phyloP scores from a whole-genome alignment of 2,329 filamentous ascomycete genomes.

The Fusarium sp. region DNA sequence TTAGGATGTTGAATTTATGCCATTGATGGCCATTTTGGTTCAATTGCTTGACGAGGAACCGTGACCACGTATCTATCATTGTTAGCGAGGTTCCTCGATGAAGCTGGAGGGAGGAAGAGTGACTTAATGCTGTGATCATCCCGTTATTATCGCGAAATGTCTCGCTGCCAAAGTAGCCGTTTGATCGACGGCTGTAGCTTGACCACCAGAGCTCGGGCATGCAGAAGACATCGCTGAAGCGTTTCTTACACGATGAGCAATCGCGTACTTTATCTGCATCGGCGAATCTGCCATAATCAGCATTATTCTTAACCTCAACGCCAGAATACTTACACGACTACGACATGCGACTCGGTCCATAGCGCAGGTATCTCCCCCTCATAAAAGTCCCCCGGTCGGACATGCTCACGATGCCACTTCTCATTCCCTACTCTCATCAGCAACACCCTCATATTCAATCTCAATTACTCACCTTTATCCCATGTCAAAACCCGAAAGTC shows the following conservation, averaged over 20 bases:
- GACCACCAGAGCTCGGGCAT: conserved; percentile 49
- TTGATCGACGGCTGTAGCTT: conserved; percentile 46
- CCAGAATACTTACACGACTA: conserved; percentile 1
- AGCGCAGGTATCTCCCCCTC: not conserved
- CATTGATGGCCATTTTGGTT: not conserved
- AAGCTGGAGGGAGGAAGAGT: not conserved
- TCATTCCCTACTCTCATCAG: not conserved
- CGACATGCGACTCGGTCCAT: conserved; percentile 11
- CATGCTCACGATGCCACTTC: not conserved
- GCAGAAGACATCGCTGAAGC: conserved; percentile 31
- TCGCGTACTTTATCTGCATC: conserved; percentile 45
- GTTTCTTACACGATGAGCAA: conserved; percentile 40
- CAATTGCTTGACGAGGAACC: conserved; percentile 22
- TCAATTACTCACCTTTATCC: conserved; percentile 12
- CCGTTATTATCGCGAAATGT: conserved; percentile 40
- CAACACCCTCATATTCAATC: accelerated
- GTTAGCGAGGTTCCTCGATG: too few species aligned
- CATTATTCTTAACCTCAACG: accelerated
- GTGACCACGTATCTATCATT: conserved; percentile 24
- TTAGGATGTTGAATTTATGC: conserved; percentile 31
- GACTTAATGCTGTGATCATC: not conserved
- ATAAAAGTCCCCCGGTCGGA: not conserved
- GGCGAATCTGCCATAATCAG: conserved; percentile 37
- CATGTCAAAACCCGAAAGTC: conserved; percentile 8
- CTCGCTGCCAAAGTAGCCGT: conserved; percentile 53